Conservation (phyloP, 495 filamentous ascomycete species). For the Penicillium goetzii region DNA sequence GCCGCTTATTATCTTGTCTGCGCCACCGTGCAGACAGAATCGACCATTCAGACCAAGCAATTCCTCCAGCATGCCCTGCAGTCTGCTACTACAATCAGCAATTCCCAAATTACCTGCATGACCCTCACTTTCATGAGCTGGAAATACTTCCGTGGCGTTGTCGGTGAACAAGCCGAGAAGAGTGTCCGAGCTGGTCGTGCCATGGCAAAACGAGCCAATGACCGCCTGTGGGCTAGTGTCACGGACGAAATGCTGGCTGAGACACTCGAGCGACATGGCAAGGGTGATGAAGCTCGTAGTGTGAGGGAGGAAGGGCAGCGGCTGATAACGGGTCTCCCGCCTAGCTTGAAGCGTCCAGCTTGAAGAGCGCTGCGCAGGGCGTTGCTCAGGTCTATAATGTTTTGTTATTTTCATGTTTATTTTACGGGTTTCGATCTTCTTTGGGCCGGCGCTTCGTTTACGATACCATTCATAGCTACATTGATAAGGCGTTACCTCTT, state of each 20-base stretch:
- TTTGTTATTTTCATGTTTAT: constrained; percentile 12
- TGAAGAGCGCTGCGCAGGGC: constrained; percentile 12
- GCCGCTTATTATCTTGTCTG: constrained; percentile 79
- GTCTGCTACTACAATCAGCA: constrained; percentile 57
- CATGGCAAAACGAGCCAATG: constrained; percentile 75
- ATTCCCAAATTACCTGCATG: constrained; percentile 77
- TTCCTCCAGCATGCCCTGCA: constrained; percentile 70
- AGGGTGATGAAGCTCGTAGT: constrained; percentile 60
- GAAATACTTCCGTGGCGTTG: constrained; percentile 81
- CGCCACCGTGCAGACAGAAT: constrained; percentile 63
- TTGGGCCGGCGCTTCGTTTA: constrained; percentile 24
- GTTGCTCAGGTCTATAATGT: background rate
- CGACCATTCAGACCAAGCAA: constrained; percentile 74
- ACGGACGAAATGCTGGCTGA: constrained; percentile 78
- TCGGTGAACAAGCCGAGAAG: constrained; percentile 91
- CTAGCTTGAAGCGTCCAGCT: constrained; percentile 41
- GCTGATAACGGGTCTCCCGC: constrained; percentile 48
- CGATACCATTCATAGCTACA: constrained; percentile 40
- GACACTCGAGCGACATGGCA: constrained; percentile 73
- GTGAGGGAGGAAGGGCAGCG: constrained; percentile 50
- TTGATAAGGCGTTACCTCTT: constrained; percentile 24
- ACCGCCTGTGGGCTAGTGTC: constrained; percentile 83
- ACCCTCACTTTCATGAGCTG: constrained; percentile 83
- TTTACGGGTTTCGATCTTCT: constrained; percentile 18
- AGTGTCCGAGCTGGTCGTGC: constrained; percentile 73